Evolutionary conservation across 805 yeast genomes (phyloP), one percentile per base, ranked within the genome.

Genomic region (Ogataea corticis): DNA sequence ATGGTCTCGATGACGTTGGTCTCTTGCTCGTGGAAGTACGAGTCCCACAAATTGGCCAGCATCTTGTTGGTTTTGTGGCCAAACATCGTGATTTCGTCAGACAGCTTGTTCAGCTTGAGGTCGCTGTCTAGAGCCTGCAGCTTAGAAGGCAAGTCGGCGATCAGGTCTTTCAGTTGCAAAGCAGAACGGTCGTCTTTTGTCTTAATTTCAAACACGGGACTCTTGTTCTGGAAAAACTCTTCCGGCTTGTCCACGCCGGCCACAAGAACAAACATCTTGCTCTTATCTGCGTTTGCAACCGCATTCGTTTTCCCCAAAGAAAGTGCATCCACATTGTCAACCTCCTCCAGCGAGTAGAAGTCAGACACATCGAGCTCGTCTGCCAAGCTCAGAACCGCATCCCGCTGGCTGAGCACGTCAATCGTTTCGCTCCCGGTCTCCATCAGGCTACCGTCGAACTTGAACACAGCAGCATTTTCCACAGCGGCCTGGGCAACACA

Each of bases 351-450:
- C 27, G 61, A 55, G 50, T 67, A 70, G 47, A 60, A 59, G 17
- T 65, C 67, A 17, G 73, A 66, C 18, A 71, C 65, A 17, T 67
- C 76, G 42, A 73, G 66, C 45, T 66, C 69, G 51, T 75, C 79
- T 31, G 78, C 73, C 49, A 77, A 67, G 54, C 71, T 73, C 44
- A 69, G 57, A 27, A 68, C 57, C 2, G 77, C 72, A 40, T 70
- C 71, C 19, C 57, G 40, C 27, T 52, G 57, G 7, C 60, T 51
- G 25, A 65, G 46, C 10, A 51, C 38, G 25, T 58, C 50, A 7
- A 29, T 16, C 12, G 38, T 30, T 30, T 19, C 15, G 11, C 27
- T 23, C 21, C 21, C 33, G 13, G 41, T n/a, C 4, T 41, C 41
- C 28, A 27, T 25, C 10, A 9, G 17, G 30, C 15, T 19, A 19